Evolutionary conservation across 2,329 filamentous ascomycete species (phyloP).

Genomic region (Fusarium anguioides): DNA sequence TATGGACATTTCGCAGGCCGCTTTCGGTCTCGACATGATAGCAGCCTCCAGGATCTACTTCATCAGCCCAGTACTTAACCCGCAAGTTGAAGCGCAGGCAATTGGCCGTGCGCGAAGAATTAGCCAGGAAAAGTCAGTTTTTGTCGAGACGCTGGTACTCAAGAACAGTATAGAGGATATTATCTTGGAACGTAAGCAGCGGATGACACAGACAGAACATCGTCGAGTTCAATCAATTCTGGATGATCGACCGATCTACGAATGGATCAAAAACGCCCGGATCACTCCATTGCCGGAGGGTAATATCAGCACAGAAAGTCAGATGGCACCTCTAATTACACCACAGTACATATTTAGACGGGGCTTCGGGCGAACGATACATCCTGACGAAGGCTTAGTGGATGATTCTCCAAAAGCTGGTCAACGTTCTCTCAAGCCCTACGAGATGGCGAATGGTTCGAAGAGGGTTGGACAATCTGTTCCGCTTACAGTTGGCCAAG

Average conservation of each 20-base stretch:
- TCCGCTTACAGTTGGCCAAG: conserved; percentile 18
- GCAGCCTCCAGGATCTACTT: conserved; percentile 89
- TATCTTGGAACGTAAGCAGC: conserved; percentile 77
- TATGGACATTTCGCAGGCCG: conserved; percentile 91
- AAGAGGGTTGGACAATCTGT: conserved; percentile 43
- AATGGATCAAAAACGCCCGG: conserved; percentile 67
- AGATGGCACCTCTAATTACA: conserved; percentile 60
- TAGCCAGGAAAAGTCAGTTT: conserved; percentile 81
- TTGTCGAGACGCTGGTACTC: conserved; percentile 87
- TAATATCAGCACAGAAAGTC: conserved; percentile 52
- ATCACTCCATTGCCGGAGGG: conserved; percentile 53
- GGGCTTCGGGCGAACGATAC: conserved; percentile 55
- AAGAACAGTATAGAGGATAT: conserved; percentile 85
- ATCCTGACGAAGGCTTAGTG: conserved; percentile 61
- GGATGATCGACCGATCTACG: conserved; percentile 67
- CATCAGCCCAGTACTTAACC: conserved; percentile 86
- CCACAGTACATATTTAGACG: conserved; percentile 64
- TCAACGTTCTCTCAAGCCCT: conserved; percentile 7
- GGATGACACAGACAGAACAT: conserved; percentile 78
- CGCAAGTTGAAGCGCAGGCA: conserved; percentile 87
- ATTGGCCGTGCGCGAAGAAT: conserved; percentile 91
- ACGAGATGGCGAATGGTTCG: conserved; percentile 24
- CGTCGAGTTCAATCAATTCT: conserved; percentile 66
- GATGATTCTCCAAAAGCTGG: conserved; percentile 33
- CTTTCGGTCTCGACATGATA: conserved; percentile 87